Percentiles rank a stretch among this genome's conserved stretches.
phyloP scores from a whole-genome alignment of 1,284 basidiomycete genomes.

The Pisolithus thermaeus region DNA sequence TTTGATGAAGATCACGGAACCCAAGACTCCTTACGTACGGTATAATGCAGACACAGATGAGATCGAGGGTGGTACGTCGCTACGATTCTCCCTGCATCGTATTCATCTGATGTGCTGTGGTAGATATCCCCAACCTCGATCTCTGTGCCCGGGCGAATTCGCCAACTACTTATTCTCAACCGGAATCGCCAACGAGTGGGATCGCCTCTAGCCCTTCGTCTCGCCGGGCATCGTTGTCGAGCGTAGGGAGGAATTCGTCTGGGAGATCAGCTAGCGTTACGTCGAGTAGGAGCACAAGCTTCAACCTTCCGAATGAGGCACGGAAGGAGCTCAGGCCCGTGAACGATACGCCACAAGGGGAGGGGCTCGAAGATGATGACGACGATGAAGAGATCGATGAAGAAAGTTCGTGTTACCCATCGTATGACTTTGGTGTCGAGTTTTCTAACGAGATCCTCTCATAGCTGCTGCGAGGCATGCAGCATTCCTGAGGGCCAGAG shows the following conservation, averaged over 20 bases:
- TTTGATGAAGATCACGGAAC: constrained; percentile 94
- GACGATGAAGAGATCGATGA: constrained; percentile 73
- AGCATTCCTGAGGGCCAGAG: constrained; percentile 77
- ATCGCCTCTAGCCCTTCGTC: constrained; percentile 62
- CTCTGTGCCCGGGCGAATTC: constrained; percentile 37
- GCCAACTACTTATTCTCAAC: constrained; percentile 28
- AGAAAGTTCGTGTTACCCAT: constrained; percentile 52
- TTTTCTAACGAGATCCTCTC: constrained; percentile 7
- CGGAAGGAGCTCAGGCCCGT: constrained; percentile 47
- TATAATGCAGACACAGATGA: constrained; percentile 84
- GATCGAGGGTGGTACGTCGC: constrained; percentile 66
- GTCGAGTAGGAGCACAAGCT: constrained; percentile 79
- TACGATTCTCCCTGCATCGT: neutral
- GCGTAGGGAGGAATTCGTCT: constrained; percentile 44
- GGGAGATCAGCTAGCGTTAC: constrained; percentile 53
- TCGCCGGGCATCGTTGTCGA: constrained; percentile 75
- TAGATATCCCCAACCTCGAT: constrained; percentile 67
- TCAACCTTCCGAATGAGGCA: constrained; percentile 69
- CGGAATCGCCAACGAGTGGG: constrained; percentile 45
- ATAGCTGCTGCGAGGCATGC: constrained; percentile 76
- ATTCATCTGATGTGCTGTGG: neutral
- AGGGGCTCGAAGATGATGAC: constrained; percentile 50
- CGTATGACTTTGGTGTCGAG: neutral
- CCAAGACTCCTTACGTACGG: constrained; percentile 92
- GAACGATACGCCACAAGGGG: constrained; percentile 40